Conservation (phyloP, 2,329 filamentous ascomycete species). For the Colletotrichum eleusines region DNA sequence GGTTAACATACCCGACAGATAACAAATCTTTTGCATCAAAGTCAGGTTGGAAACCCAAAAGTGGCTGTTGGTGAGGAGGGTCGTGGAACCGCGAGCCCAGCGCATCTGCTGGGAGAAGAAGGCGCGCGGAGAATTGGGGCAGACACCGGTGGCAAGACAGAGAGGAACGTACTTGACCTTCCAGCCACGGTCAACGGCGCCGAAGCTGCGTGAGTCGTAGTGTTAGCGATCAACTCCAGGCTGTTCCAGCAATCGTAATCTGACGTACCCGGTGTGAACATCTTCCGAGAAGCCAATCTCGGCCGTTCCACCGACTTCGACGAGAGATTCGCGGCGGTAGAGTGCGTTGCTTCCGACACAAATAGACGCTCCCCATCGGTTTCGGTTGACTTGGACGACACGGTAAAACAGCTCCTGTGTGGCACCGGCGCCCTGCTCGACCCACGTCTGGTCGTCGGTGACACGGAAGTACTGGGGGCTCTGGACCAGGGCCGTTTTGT, state of each 20-base stretch:
- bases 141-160: conserved; percentile 57
- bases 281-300: conserved; percentile 59
- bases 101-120: conserved; percentile 60
- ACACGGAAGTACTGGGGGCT: conserved; percentile 57
- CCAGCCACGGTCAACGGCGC: conserved; percentile 57
- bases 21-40: conserved; percentile 56
- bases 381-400: conserved; percentile 56
- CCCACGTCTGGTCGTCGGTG: conserved; percentile 55
- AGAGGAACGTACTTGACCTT: conserved; percentile 57
- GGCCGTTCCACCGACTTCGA: conserved; percentile 55
- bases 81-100: conserved; percentile 56
- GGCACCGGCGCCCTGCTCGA: conserved; percentile 57
- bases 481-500: conserved; percentile 55
- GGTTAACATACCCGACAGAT: conserved; percentile 51
- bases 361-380: conserved; percentile 56
- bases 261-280: conserved; percentile 56
- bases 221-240: neutral
- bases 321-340: conserved; percentile 54
- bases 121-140: conserved; percentile 56
- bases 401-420: conserved; percentile 58
- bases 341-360: conserved; percentile 58
- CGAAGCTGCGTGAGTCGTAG: conserved; percentile 47
- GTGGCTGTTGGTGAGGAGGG: conserved; percentile 54
- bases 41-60: conserved; percentile 55
- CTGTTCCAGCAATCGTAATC: neutral